Percentiles rank a stretch among this genome's conserved stretches.
phyloP scores from a whole-genome alignment of 192 early-diverging fungal species.

The Backusella macrospora region DNA sequence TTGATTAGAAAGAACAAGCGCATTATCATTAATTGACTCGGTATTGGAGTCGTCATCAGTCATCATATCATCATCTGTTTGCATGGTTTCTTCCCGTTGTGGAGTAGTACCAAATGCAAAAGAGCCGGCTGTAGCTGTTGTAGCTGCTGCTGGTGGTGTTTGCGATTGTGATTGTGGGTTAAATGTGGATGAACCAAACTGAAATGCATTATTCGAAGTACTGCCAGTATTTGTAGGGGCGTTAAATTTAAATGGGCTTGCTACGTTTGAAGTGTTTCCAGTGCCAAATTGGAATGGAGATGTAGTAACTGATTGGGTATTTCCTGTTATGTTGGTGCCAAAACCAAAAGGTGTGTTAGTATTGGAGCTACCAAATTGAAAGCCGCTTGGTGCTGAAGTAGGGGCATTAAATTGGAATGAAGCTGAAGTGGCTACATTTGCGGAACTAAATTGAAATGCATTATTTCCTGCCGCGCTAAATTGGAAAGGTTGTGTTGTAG shows the following conservation, averaged over 20 bases:
- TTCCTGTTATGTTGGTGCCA: not conserved
- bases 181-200: not conserved
- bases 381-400: not conserved
- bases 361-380: not conserved
- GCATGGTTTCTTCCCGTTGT: not conserved
- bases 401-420: not conserved
- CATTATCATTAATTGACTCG: not conserved
- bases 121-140: not conserved
- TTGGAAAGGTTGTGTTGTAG: not conserved
- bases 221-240: not conserved
- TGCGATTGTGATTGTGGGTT: not conserved
- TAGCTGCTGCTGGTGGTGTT: not conserved
- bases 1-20: not conserved
- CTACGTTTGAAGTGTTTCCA: not conserved
- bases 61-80: not conserved
- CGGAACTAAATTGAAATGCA: not conserved
- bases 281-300: not conserved
- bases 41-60: not conserved
- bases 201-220: not conserved
- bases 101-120: not conserved
- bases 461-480: not conserved
- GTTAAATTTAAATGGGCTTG: not conserved
- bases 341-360: not conserved
- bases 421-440: not conserved
- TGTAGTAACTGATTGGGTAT: not conserved